Base-by-base conservation (phyloP, 345 rosid genomes). In the Litchi chinensis region DNA sequence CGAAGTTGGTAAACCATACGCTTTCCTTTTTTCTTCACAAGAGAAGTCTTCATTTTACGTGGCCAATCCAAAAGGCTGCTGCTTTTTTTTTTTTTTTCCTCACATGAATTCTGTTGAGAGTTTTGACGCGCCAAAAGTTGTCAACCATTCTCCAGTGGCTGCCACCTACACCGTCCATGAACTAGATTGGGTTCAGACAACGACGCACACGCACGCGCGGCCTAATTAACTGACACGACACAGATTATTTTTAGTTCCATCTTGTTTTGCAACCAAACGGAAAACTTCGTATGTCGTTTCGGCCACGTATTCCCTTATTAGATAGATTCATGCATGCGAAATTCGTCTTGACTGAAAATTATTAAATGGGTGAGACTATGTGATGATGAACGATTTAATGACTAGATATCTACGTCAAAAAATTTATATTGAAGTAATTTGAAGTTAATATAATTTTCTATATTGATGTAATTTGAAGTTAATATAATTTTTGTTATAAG, bases 1-100 rank as follows among this genome's bases (percentile, higher is more conserved):
- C 12, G 6, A 52, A 41, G 81, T 83, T 66, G 86, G 83, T 83
- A 78, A 86, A 78, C 86, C 76, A 50, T 8, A 83, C 62, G 77
- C 18, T 5, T 18, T 41, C 9, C 10, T 39, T 0, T 15, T 16
- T 67, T 22, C 50, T n/a, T 48, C 57, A 6, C 73, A 7, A 44
- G 18, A 7, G 12, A 39, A 6, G 3, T 37, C 44, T 37, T 44
- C 72, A n/a, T 21, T 21, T 68, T n/a, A 43, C 60, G 41, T 48
- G 74, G 59, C 18, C 28, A 2, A 5, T 50, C 5, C 24, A 22
- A 22, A 15, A 41, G 0, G 39, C 4, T 5, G 52, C 37, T 46
- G 5, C 5, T 8, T 46, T 46, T 26, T 72, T 39, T 19, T 28
- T 73, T 57, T 26, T 72, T 39, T 19, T 28, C 57, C 39, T 73